A percentile compares a stretch with the other conserved stretches of the same genome.
Evolutionary conservation across 2,329 filamentous ascomycete species (phyloP).

Genomic region (Cladophialophora psammophila): DNA sequence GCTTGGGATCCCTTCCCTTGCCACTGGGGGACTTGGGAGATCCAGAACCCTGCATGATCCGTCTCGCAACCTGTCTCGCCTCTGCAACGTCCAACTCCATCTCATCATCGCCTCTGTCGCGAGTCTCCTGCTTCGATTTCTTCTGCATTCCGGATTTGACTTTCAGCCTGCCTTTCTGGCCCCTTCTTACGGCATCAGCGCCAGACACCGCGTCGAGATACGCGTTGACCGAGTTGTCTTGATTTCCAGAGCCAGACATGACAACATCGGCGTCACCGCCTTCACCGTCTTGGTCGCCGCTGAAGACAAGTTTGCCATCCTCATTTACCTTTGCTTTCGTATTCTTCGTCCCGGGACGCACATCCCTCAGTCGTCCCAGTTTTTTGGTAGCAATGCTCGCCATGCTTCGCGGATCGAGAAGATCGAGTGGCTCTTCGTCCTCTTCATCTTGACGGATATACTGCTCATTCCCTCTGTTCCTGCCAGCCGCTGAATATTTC

Average conservation of each 20-base stretch:
- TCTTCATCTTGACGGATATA: slow-evolving; percentile 84
- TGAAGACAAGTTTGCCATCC: slow-evolving; percentile 55
- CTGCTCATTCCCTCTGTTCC: slow-evolving; percentile 65
- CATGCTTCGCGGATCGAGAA: slow-evolving; percentile 86
- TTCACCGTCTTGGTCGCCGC: slow-evolving; percentile 44
- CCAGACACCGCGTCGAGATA: slow-evolving; percentile 68
- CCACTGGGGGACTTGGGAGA: slow-evolving; percentile 14
- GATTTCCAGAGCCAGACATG: slow-evolving; percentile 48
- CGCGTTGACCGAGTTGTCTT: slow-evolving; percentile 59
- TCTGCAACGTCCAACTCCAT: slow-evolving; percentile 58
- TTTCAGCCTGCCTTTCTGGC: slow-evolving; percentile 67
- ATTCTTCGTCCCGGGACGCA: slow-evolving; percentile 48
- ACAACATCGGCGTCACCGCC: slow-evolving; percentile 53
- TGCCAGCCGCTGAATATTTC: slow-evolving; percentile 50
- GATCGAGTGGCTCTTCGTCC: slow-evolving; percentile 91
- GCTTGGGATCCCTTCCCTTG: slow-evolving; percentile 12
- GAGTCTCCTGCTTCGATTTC: slow-evolving; percentile 44
- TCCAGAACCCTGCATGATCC: slow-evolving; percentile 35
- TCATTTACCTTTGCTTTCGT: slow-evolving; percentile 52
- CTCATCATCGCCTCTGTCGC: slow-evolving; percentile 45
- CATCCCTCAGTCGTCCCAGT: slow-evolving; percentile 45
- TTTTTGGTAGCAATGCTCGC: slow-evolving; percentile 76
- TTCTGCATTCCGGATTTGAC: slow-evolving; percentile 58
- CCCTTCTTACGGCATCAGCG: slow-evolving; percentile 64
- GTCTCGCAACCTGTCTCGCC: slow-evolving; percentile 49